These are phyloP conservation scores for Pelargonium myrrhifolium DNA, from an alignment of 441 rosid genomes.

Conservation along the genomic window DNA sequence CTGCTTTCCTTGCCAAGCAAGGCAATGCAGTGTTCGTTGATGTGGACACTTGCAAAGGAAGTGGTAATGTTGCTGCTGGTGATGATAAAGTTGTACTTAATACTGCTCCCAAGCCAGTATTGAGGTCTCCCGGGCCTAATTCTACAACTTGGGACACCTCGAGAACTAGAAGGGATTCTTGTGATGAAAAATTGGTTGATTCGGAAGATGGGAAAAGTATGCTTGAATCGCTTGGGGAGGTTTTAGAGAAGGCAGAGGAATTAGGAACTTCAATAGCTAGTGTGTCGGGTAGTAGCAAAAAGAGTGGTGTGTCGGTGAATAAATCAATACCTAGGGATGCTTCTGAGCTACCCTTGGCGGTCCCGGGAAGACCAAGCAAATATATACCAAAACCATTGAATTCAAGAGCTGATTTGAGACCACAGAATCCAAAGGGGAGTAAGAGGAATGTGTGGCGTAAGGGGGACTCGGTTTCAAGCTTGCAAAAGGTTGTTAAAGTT, in stretches of 20 bases:
- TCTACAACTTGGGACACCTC: slow-evolving; percentile 15
- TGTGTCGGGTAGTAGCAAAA: slow-evolving; percentile 22
- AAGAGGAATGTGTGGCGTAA: slow-evolving; percentile 95
- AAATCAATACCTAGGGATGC: slow-evolving; percentile 12
- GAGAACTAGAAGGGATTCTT: too few relatives aligned
- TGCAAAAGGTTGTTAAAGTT: slow-evolving; percentile 57
- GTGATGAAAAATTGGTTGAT: slow-evolving; percentile 2
- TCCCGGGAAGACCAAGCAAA: neutral
- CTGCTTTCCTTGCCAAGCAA: slow-evolving; percentile 67
- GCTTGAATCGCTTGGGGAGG: slow-evolving; percentile 79
- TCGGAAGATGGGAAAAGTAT: slow-evolving; percentile 60
- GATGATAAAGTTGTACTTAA: slow-evolving; percentile 53
- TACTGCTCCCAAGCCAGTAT: slow-evolving; percentile 75
- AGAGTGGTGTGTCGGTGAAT: slow-evolving; percentile 27
- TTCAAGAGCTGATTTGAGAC: slow-evolving; percentile 22
- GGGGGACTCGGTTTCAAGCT: slow-evolving; percentile 67
- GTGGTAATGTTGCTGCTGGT: slow-evolving; percentile 26
- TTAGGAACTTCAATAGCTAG: slow-evolving; percentile 44
- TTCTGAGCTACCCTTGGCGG: neutral
- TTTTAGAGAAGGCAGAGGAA: slow-evolving; percentile 77
- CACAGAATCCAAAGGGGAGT: slow-evolving; percentile 21
- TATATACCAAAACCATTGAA: slow-evolving; percentile 23
- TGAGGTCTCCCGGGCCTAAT: slow-evolving; percentile 37
- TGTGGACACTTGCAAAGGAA: slow-evolving; percentile 40
- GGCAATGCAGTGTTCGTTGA: slow-evolving; percentile 48